Percentiles rank a stretch among this genome's conserved stretches.
Conservation (phyloP, 192 early-diverging fungal species). For the Allomyces macrogynus region DNA sequence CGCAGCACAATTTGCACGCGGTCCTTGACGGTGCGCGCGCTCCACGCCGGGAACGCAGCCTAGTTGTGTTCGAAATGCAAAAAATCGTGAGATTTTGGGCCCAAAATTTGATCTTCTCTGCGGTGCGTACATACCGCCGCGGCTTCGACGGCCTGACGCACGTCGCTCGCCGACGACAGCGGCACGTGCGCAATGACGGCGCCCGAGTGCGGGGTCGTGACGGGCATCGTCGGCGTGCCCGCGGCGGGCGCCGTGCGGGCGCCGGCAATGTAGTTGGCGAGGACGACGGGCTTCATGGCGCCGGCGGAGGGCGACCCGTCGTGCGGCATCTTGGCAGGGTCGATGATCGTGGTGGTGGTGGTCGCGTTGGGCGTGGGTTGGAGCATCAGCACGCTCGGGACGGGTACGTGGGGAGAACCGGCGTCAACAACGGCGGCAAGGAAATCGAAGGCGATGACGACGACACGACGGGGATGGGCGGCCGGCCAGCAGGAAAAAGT, state of each 20-base stretch:
- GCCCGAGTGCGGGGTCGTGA: slow-evolving; percentile 42
- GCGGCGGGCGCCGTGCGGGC: background rate
- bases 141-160: slow-evolving; percentile 34
- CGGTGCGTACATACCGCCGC: slow-evolving; percentile 6
- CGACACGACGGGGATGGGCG: no score
- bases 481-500: no score
- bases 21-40: slow-evolving; percentile 43
- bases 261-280: slow-evolving; percentile 1
- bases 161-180: slow-evolving; percentile 29
- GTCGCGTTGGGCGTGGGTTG: no score
- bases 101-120: no score
- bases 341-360: no score
- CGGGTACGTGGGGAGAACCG: no score
- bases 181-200: slow-evolving; percentile 42
- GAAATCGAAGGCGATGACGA: no score
- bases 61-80: background rate
- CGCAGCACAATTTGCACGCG: slow-evolving; percentile 37
- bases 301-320: slow-evolving; percentile 1
- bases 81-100: background rate
- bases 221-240: slow-evolving; percentile 17
- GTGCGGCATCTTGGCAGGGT: no score
- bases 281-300: slow-evolving; percentile 2
- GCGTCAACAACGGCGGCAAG: no score
- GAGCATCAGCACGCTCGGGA: no score
- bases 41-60: slow-evolving; percentile 33